Evolutionary conservation across 2,329 filamentous ascomycete genomes (phyloP).

Genomic region (Neonectria ditissima): DNA sequence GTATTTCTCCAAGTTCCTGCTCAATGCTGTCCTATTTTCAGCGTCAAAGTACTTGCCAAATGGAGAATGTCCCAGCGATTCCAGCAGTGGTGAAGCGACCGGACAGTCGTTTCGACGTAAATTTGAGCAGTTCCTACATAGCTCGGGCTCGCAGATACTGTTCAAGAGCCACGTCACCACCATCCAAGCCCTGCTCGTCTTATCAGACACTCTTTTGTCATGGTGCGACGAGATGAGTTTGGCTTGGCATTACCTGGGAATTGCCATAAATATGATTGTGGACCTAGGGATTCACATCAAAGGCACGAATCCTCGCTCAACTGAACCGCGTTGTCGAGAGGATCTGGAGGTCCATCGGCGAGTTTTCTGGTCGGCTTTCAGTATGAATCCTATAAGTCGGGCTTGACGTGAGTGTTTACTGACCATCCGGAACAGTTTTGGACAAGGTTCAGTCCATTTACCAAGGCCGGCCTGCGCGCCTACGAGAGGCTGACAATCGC

Average conservation of each 20-base stretch:
- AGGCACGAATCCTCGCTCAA: constrained; percentile 6
- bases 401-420: not conserved
- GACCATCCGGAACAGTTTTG: not conserved
- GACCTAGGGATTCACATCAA: constrained; percentile 58
- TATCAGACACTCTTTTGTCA: not conserved
- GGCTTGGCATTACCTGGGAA: constrained; percentile 21
- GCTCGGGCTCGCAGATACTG: not conserved
- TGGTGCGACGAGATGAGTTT: not conserved
- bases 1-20: constrained; percentile 67
- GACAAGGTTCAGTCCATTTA: constrained; percentile 68
- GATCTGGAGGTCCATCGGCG: constrained; percentile 38
- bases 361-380: constrained; percentile 41
- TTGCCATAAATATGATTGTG: constrained; percentile 58
- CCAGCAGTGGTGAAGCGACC: constrained; percentile 59
- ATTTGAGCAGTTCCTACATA: not conserved
- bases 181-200: not conserved
- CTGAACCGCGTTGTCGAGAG: not conserved
- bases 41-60: constrained; percentile 49
- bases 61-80: constrained; percentile 59
- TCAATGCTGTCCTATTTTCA: constrained; percentile 64
- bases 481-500: constrained; percentile 59
- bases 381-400: constrained; percentile 24
- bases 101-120: not conserved
- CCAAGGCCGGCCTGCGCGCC: constrained; percentile 62
- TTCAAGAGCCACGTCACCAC: not conserved